A percentile compares a stretch with the other conserved stretches of the same genome.
These are phyloP conservation scores for Saccharum hybrid DNA, from an alignment of 202 grass and related monocot species.

Conservation along the genomic window DNA sequence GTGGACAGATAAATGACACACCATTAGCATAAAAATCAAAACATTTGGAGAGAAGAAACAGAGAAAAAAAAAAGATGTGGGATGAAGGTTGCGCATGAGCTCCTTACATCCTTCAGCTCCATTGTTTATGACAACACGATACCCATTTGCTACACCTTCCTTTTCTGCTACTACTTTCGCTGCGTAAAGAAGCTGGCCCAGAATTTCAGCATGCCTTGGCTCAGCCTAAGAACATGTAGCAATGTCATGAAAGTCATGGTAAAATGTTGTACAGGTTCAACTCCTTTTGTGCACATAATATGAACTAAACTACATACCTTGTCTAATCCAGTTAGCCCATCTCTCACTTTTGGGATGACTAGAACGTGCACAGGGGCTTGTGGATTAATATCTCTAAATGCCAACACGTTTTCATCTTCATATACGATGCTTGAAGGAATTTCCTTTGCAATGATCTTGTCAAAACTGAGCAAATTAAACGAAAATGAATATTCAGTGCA, in stretches of 20 bases:
- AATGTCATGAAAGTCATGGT: constrained; percentile 14
- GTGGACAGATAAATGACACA: constrained; percentile 3
- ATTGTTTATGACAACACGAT: constrained; percentile 87
- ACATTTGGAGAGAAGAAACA: not conserved
- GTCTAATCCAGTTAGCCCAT: constrained; percentile 78
- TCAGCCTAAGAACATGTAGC: constrained; percentile 61
- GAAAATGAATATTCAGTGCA: constrained; percentile 1
- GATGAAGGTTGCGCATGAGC: not conserved
- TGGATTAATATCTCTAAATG: constrained; percentile 85
- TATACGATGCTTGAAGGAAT: constrained; percentile 77
- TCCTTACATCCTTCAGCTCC: constrained; percentile 85
- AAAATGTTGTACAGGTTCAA: not conserved
- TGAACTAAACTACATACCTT: constrained; percentile 51
- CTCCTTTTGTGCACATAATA: not conserved
- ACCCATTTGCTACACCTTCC: constrained; percentile 77
- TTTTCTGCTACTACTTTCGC: constrained; percentile 88
- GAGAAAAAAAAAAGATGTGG: not conserved
- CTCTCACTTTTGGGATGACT: constrained; percentile 81
- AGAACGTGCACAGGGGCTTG: constrained; percentile 91
- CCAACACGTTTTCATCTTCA: constrained; percentile 92
- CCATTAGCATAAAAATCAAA: not conserved
- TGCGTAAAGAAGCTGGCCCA: constrained; percentile 79
- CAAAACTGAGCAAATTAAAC: constrained; percentile 61
- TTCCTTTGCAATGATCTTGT: constrained; percentile 96
- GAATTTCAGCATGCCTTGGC: constrained; percentile 74